A percentile compares a stretch with the other conserved stretches of the same genome.
Evolutionary conservation across 345 rosid genomes (phyloP).

Genomic region (Zanthoxylum bungeanum): DNA sequence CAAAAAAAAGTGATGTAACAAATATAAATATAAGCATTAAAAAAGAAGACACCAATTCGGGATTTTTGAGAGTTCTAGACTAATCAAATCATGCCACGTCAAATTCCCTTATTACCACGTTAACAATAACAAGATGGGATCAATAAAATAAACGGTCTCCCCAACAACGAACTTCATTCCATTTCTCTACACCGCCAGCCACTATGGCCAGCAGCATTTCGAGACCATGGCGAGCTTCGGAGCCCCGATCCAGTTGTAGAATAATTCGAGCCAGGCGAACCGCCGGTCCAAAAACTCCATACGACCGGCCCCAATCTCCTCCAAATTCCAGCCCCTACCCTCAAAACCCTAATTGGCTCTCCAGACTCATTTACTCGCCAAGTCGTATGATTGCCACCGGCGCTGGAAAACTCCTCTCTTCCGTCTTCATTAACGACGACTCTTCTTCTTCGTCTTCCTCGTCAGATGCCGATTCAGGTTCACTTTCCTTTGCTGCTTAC

Average conservation of each 20-base stretch:
- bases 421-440: conserved; percentile 63
- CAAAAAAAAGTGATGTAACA: too few species aligned
- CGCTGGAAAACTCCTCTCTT: conserved; percentile 62
- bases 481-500: conserved; percentile 30
- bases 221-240: conserved; percentile 14
- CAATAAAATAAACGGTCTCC: background rate
- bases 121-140: background rate
- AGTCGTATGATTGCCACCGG: conserved; percentile 76
- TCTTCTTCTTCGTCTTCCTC: conserved; percentile 59
- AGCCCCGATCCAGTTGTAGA: conserved; percentile 62
- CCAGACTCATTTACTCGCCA: conserved; percentile 65
- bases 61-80: background rate
- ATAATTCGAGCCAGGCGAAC: conserved; percentile 54
- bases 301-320: conserved; percentile 50
- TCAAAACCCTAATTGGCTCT: conserved; percentile 85
- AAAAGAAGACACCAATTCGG: background rate
- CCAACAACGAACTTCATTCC: too few species aligned
- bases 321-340: conserved; percentile 24
- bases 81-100: background rate
- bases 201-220: conserved; percentile 21
- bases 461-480: conserved; percentile 37
- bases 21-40: background rate
- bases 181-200: background rate
- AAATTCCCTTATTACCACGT: background rate
- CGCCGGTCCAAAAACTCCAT: conserved; percentile 47